Conservation (phyloP, 202 grass and related monocot genomes). For the Cymbopogon flexuosus region DNA sequence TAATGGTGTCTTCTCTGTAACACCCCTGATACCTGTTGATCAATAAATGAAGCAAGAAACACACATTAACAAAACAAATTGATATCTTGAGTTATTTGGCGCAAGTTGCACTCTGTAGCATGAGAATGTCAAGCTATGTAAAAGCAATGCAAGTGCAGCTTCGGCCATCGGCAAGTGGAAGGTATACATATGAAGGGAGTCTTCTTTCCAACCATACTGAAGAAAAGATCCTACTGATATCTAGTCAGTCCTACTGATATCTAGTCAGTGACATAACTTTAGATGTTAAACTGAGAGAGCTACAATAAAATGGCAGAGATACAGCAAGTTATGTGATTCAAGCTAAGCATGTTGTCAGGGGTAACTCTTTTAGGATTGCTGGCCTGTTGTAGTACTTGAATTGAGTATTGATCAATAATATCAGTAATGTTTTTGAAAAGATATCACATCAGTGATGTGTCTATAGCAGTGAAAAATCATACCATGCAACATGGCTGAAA, state of each 20-base stretch:
- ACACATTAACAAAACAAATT: not conserved
- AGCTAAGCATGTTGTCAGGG: not conserved
- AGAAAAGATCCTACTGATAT: not conserved
- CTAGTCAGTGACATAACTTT: not conserved
- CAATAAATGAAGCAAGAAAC: not conserved
- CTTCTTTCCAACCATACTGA: not conserved
- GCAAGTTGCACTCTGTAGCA: not conserved
- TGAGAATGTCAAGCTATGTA: not conserved
- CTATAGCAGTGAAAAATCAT: constrained; percentile 32
- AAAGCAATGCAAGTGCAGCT: constrained; percentile 4
- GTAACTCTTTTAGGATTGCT: not conserved
- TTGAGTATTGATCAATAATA: not conserved
- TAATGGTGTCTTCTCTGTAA: constrained; percentile 48
- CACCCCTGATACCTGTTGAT: constrained; percentile 55
- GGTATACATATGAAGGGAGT: not conserved
- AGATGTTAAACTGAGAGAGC: not conserved
- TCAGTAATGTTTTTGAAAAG: not conserved
- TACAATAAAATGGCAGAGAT: not conserved
- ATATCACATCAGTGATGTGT: not conserved
- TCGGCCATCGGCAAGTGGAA: constrained; percentile 16
- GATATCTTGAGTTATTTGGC: not conserved
- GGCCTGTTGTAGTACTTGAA: not conserved
- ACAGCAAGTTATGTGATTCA: not conserved
- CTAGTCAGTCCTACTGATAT: not conserved
- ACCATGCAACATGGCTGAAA: constrained; percentile 86